phyloP scores from a whole-genome alignment of 345 rosid genomes.

The Murraya paniculata region DNA sequence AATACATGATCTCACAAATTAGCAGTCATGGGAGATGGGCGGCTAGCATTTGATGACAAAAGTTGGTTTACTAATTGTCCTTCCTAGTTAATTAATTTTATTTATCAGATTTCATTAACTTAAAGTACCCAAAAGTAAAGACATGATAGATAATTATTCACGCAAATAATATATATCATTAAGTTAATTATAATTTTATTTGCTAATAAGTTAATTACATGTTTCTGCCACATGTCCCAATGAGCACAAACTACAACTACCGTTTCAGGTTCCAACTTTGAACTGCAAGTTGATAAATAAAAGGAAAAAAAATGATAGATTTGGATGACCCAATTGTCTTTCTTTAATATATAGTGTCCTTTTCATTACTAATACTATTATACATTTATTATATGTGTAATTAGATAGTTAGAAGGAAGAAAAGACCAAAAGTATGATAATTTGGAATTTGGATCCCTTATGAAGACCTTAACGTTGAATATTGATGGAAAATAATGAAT shows the following conservation, averaged over 20 bases:
- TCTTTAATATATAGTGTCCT: background rate
- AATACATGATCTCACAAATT: background rate
- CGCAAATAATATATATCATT: background rate
- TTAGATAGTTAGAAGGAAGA: background rate
- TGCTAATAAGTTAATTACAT: background rate
- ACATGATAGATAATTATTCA: background rate
- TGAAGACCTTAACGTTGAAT: too few relatives aligned
- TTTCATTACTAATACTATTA: background rate
- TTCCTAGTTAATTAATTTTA: too few relatives aligned
- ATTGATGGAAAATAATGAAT: too few relatives aligned
- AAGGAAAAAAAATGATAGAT: background rate
- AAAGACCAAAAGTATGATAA: too few relatives aligned
- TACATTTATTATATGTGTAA: background rate
- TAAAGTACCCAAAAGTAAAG: background rate
- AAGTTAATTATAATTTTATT: background rate
- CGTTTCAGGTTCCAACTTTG: conserved; percentile 7
- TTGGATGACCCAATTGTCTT: background rate
- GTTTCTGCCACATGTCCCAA: conserved; percentile 1
- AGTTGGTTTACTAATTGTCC: background rate
- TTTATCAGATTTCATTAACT: background rate
- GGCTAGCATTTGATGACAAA: background rate
- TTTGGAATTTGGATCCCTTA: too few relatives aligned
- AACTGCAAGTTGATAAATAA: conserved; percentile 2
- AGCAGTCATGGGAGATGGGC: background rate
- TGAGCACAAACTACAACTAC: conserved; percentile 1